These are phyloP conservation scores for Euphrasia arctica DNA, from an alignment of 305 asterid species.

Conservation along the genomic window DNA sequence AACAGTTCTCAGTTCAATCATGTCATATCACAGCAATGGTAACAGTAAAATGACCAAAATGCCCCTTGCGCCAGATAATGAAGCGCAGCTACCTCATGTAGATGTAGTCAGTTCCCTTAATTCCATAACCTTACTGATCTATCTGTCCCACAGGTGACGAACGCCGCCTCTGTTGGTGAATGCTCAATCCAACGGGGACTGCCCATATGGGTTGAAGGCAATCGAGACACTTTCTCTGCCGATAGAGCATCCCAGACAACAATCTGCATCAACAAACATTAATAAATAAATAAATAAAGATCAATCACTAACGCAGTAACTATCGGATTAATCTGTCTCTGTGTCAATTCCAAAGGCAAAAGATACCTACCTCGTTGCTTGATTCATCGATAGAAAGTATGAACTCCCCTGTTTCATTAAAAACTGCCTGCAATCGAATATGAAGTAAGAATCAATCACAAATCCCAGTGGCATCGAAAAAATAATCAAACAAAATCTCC, in stretches of 20 bases:
- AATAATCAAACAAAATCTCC: background rate
- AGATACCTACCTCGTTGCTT: slow-evolving; percentile 55
- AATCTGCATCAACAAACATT: slow-evolving; percentile 36
- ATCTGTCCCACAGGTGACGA: slow-evolving; percentile 70
- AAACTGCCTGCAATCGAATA: slow-evolving; percentile 57
- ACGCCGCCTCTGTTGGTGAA: slow-evolving; percentile 68
- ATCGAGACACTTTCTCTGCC: slow-evolving; percentile 66
- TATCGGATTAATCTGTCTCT: background rate
- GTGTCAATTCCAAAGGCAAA: background rate
- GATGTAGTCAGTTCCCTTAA: background rate
- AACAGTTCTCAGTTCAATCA: background rate
- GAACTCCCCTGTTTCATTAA: slow-evolving; percentile 76
- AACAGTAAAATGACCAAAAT: background rate
- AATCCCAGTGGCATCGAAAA: background rate
- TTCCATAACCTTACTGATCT: slow-evolving; percentile 71
- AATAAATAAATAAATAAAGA: background rate
- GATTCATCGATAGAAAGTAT: slow-evolving; percentile 58
- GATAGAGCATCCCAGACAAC: slow-evolving; percentile 79
- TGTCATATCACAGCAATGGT: background rate
- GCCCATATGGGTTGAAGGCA: slow-evolving; percentile 81
- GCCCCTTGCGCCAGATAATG: background rate
- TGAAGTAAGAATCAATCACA: background rate
- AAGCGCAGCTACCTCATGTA: background rate
- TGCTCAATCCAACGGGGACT: slow-evolving; percentile 85
- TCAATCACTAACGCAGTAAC: background rate